phyloP scores from a whole-genome alignment of 495 filamentous ascomycete genomes.

The Penicillium atrosanguineum region DNA sequence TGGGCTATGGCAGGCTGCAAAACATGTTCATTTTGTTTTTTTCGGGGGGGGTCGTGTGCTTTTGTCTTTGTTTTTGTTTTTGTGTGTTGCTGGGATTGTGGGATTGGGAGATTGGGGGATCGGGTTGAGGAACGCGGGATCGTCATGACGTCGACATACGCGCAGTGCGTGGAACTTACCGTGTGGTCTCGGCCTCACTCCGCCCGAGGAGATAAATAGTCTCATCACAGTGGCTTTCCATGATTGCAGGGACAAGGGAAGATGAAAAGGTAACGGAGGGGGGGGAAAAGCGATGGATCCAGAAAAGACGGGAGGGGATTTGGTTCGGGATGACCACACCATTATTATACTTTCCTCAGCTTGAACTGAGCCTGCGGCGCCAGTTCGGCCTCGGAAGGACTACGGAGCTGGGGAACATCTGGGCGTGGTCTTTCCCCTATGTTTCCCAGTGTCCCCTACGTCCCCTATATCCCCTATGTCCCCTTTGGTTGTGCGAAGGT shows the following conservation, averaged over 20 bases:
- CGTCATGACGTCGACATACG: background rate
- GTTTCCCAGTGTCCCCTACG: background rate
- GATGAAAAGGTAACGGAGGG: too few relatives aligned
- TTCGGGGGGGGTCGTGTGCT: too few relatives aligned
- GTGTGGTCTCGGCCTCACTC: slow-evolving; percentile 15
- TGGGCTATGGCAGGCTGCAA: too few relatives aligned
- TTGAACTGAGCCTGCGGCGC: background rate
- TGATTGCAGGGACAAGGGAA: background rate
- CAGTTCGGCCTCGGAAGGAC: background rate
- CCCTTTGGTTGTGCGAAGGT: too few relatives aligned
- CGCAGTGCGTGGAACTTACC: slow-evolving; percentile 7
- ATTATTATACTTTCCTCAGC: background rate
- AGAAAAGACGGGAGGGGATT: background rate
- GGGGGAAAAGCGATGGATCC: background rate
- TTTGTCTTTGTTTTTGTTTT: too few relatives aligned
- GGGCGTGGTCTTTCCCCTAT: background rate
- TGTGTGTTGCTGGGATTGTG: too few relatives aligned
- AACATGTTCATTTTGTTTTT: too few relatives aligned
- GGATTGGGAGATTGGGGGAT: background rate
- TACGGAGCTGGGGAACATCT: background rate
- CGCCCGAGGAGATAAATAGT: slow-evolving; percentile 17
- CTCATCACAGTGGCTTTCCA: slow-evolving; percentile 2
- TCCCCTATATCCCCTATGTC: too few relatives aligned
- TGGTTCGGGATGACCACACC: background rate
- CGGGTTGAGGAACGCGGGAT: too few relatives aligned